Base-by-base conservation (phyloP, 192 early-diverging fungal species). In the Paraglomus occultum region DNA sequence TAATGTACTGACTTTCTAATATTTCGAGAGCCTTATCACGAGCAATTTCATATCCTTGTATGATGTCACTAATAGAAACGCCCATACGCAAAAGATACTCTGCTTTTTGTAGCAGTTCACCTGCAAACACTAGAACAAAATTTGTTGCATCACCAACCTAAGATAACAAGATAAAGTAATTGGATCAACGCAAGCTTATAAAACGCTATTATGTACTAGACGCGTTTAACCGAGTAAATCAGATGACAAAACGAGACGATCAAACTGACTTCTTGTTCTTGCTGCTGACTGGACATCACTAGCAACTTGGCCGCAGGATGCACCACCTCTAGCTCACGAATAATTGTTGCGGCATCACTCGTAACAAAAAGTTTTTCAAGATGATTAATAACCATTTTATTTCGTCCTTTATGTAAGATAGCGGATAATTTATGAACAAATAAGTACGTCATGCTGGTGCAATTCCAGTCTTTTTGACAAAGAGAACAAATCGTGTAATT, bases 361-460 rank as follows among this genome's bases (percentile, higher is more conserved):
- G 96, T 99, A 38, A 99, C 95, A 80, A 99, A 95, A 46, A 99
- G 85, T 85, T 97, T 97, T 72, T 96, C 94, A 68, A 96, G 82
- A 77, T 99, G 96, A 79, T 99, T 99, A 79, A 99, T 95, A 45
- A 99, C 92, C 90, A 99, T 97, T 80, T 99, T 99, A 84, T 99
- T 99, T 71, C 95, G 91, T 43, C 92, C 92, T 92, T 62, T 59
- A 22, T 39, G 42, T 22, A 52, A 66, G 38, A 22, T 20, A 71
- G n/a, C 51, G 8, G 14, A 9, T 10, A 10, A 44, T 18, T 17
- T 55, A 18, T 55, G 38, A 55, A 55, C n/a, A n/a, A n/a, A 72
- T 0, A 48, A 12, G 45, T 68, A 20, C 8, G 51, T 20, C 17
- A 45, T 17, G 50, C 8, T 45, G 61, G 38, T 47, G 43, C 58